Evolutionary conservation across 805 yeast species (phyloP).

Genomic region (Kodamaea restingae): DNA sequence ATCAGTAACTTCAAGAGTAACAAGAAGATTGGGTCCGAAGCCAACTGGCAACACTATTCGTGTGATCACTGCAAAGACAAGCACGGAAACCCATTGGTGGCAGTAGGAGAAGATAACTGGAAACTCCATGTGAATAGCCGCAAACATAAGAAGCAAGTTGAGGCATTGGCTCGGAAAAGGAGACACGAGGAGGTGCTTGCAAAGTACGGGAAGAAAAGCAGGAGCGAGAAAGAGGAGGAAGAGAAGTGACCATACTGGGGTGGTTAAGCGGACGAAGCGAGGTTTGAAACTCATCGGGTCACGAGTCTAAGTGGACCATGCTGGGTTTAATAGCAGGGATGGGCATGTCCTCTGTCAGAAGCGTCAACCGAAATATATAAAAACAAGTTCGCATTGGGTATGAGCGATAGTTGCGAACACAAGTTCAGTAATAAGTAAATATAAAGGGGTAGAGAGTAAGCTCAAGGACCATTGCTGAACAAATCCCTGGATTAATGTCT

Average conservation of each 20-base stretch:
- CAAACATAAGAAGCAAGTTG: constrained; percentile 57
- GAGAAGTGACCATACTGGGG: too few relatives aligned
- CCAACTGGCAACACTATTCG: constrained; percentile 61
- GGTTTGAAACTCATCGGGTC: too few relatives aligned
- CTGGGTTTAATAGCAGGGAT: too few relatives aligned
- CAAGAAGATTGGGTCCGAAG: constrained; percentile 30
- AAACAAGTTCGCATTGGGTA: too few relatives aligned
- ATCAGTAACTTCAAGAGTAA: constrained; percentile 29
- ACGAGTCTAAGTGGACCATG: too few relatives aligned
- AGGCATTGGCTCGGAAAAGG: constrained; percentile 46
- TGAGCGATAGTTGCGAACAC: too few relatives aligned
- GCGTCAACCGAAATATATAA: too few relatives aligned
- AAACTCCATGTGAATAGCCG: constrained; percentile 62
- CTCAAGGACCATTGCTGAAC: too few relatives aligned
- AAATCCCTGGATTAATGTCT: too few relatives aligned
- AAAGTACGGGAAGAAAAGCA: constrained; percentile 5
- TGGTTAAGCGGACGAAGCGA: neutral
- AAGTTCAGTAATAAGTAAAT: too few relatives aligned
- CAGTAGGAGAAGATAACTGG: constrained; percentile 74
- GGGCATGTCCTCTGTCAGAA: too few relatives aligned
- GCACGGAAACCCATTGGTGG: constrained; percentile 51
- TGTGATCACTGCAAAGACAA: constrained; percentile 66
- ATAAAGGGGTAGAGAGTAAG: too few relatives aligned
- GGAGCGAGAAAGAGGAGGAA: neutral
- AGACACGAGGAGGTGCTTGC: constrained; percentile 46